phyloP scores from a whole-genome alignment of 2,329 filamentous ascomycete genomes.

The Pseudophaeomoniella oleicola region DNA sequence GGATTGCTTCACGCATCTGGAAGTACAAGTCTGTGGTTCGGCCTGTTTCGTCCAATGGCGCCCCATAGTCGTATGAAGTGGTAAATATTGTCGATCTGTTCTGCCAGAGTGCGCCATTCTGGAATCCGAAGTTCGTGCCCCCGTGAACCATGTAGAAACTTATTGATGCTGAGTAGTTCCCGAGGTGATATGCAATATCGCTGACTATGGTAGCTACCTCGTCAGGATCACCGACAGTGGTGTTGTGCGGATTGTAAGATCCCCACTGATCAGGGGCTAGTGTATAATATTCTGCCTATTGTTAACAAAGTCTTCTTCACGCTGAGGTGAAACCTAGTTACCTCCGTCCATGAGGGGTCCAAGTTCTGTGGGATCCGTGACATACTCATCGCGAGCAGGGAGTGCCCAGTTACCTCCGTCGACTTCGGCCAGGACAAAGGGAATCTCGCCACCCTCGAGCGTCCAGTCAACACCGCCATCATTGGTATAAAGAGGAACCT shows the following conservation, averaged over 20 bases:
- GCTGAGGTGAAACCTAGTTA: background rate
- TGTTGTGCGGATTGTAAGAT: constrained; percentile 20
- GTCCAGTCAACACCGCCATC: constrained; percentile 31
- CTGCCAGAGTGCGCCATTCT: constrained; percentile 1
- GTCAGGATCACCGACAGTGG: constrained; percentile 12
- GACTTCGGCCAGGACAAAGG: constrained; percentile 29
- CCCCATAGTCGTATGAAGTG: background rate
- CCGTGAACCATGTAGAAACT: constrained; percentile 2
- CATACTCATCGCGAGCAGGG: constrained; percentile 25
- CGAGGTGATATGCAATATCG: constrained; percentile 13
- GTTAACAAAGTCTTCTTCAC: too few species aligned
- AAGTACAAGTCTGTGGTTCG: background rate
- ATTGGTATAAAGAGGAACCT: constrained; percentile 34
- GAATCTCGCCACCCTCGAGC: constrained; percentile 28
- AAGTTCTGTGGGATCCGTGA: constrained; percentile 26
- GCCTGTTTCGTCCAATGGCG: constrained; percentile 1
- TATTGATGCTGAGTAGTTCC: constrained; percentile 8
- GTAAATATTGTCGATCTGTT: constrained; percentile 1
- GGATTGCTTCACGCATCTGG: background rate
- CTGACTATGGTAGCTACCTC: constrained; percentile 10
- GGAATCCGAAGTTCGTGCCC: constrained; percentile 1
- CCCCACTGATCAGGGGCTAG: constrained; percentile 31
- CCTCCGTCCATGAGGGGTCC: constrained; percentile 27
- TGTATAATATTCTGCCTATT: constrained; percentile 38
- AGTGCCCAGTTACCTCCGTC: constrained; percentile 32